A percentile compares a stretch with the other conserved stretches of the same genome.
Conservation (phyloP, 257 asterid species). For the Verbascum thapsus region DNA sequence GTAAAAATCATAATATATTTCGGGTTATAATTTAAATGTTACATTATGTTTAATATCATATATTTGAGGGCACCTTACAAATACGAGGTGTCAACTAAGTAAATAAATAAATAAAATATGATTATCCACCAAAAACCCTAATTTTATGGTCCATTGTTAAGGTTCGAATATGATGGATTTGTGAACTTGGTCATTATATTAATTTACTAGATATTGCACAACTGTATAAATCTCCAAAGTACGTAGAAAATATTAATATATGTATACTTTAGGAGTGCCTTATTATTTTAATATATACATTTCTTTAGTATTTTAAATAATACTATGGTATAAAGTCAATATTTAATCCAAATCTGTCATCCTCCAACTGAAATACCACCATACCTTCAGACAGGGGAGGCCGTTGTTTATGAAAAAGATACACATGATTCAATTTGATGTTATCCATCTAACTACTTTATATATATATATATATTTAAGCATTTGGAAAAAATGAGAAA, state of each 20-base stretch:
- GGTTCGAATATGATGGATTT: background rate
- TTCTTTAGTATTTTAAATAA: background rate
- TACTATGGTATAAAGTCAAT: background rate
- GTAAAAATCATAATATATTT: no score
- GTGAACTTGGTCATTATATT: constrained; percentile 6
- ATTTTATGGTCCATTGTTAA: background rate
- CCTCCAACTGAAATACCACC: constrained; percentile 31
- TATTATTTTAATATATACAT: background rate
- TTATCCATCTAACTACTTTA: constrained; percentile 14
- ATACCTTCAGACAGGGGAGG: constrained; percentile 18
- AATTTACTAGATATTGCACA: constrained; percentile 13
- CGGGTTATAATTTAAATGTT: no score
- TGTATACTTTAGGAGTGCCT: background rate
- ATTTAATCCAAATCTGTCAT: constrained; percentile 17
- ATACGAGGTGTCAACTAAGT: no score
- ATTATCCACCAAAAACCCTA: no score
- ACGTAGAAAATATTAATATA: constrained; percentile 8
- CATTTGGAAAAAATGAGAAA: no score
- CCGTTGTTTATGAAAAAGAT: constrained; percentile 24
- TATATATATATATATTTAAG: background rate
- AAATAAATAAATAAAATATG: no score
- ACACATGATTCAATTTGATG: constrained; percentile 1
- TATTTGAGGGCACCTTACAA: no score
- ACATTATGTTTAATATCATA: no score
- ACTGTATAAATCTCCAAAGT: constrained; percentile 13